Conservation (phyloP, 2,329 filamentous ascomycete genomes). For the Alternaria burnsii region DNA sequence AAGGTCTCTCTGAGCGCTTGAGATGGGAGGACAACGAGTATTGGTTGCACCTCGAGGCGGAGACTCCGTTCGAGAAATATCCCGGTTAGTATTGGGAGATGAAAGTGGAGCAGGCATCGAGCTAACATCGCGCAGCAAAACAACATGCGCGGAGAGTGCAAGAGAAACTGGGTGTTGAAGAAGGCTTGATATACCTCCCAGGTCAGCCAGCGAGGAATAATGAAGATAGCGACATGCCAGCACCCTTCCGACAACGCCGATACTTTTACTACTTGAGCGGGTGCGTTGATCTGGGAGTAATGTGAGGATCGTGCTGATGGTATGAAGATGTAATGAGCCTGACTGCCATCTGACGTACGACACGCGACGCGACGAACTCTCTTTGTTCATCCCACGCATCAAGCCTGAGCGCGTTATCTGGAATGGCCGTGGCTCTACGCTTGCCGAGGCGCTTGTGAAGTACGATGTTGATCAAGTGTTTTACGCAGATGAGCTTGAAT, state of each 20-base stretch:
- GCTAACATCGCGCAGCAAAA: constrained; percentile 42
- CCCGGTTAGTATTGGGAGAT: constrained; percentile 39
- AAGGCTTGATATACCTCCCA: constrained; percentile 64
- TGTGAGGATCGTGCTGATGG: constrained; percentile 19
- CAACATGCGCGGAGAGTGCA: constrained; percentile 52
- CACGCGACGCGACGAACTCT: constrained; percentile 67
- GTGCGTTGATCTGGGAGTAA: constrained; percentile 30
- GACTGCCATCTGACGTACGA: constrained; percentile 67
- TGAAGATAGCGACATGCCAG: constrained; percentile 67
- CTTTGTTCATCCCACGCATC: constrained; percentile 76
- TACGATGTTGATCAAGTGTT: constrained; percentile 76
- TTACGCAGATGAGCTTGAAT: constrained; percentile 54
- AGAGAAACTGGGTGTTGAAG: constrained; percentile 42
- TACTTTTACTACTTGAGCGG: constrained; percentile 71
- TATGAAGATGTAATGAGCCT: constrained; percentile 55
- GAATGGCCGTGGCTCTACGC: constrained; percentile 68
- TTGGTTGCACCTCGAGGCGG: constrained; percentile 47
- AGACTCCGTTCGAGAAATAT: constrained; percentile 50
- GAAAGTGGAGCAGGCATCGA: not conserved
- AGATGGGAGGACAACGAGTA: constrained; percentile 41
- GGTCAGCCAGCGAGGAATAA: constrained; percentile 60
- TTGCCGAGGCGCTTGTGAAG: constrained; percentile 67
- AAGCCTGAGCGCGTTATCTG: constrained; percentile 69
- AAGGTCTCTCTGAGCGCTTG: constrained; percentile 39
- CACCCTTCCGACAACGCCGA: constrained; percentile 65